Conservation (phyloP, 768 basidiomycete genomes). For the Chalciporus piperatus region DNA sequence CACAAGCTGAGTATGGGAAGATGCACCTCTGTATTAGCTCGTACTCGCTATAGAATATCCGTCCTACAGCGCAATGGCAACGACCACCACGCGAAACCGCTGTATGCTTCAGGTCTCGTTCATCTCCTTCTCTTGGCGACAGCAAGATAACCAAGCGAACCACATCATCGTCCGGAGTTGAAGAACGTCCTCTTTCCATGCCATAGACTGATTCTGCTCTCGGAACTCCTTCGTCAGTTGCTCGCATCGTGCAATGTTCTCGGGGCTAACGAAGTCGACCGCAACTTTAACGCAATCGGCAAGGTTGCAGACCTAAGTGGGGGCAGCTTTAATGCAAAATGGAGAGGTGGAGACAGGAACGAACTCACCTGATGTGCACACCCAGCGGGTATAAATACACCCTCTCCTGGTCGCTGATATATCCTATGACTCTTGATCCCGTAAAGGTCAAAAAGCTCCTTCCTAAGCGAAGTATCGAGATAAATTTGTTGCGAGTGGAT, state of each 20-base stretch:
- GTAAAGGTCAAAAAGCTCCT: slow-evolving; percentile 60
- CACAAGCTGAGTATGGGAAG: slow-evolving; percentile 20
- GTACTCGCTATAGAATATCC: slow-evolving; percentile 27
- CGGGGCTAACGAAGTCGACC: slow-evolving; percentile 90
- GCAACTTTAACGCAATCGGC: slow-evolving; percentile 97
- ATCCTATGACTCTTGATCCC: slow-evolving; percentile 80
- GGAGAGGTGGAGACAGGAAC: background rate
- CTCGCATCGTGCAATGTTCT: slow-evolving; percentile 87
- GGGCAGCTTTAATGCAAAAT: background rate
- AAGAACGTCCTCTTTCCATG: slow-evolving; percentile 93
- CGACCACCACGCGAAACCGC: background rate
- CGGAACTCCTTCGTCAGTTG: slow-evolving; percentile 85
- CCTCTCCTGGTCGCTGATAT: slow-evolving; percentile 90
- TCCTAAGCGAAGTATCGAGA: slow-evolving; percentile 65
- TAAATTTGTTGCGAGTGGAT: slow-evolving; percentile 92
- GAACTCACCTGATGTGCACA: slow-evolving; percentile 80
- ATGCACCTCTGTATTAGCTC: slow-evolving; percentile 28
- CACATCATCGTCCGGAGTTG: slow-evolving; percentile 92
- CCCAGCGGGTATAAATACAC: slow-evolving; percentile 93
- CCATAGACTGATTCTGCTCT: slow-evolving; percentile 80
- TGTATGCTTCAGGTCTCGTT: slow-evolving; percentile 23
- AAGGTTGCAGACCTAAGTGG: slow-evolving; percentile 76
- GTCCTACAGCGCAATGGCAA: slow-evolving; percentile 17
- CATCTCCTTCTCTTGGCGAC: slow-evolving; percentile 45
- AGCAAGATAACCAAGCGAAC: slow-evolving; percentile 84